These are phyloP conservation scores for Yamadazyma philogaea DNA, from an alignment of 805 yeast species.

Conservation along the genomic window DNA sequence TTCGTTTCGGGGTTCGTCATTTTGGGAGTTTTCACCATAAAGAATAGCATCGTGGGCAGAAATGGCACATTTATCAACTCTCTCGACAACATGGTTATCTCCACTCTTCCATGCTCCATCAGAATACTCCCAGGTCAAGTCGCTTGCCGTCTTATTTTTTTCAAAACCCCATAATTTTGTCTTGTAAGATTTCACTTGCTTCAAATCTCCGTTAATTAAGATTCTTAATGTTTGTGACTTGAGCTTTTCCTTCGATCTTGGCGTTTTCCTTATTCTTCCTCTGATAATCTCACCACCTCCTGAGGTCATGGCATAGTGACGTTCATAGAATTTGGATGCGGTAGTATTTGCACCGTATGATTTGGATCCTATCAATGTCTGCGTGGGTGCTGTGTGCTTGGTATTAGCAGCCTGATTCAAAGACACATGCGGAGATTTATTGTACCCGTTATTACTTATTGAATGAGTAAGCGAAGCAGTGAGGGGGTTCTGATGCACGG, in stretches of 20 bases:
- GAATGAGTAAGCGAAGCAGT: slow-evolving; percentile 17
- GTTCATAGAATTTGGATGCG: slow-evolving; percentile 20
- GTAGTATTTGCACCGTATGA: slow-evolving; percentile 39
- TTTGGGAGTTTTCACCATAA: slow-evolving; percentile 21
- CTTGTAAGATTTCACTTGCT: slow-evolving; percentile 59
- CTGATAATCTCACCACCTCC: slow-evolving; percentile 41
- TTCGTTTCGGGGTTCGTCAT: slow-evolving; percentile 13
- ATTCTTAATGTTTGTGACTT: slow-evolving; percentile 64
- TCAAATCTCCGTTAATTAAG: slow-evolving; percentile 53
- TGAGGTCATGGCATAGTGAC: slow-evolving; percentile 26
- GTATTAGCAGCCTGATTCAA: slow-evolving; percentile 31
- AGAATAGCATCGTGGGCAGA: slow-evolving; percentile 21
- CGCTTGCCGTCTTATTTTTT: slow-evolving; percentile 58
- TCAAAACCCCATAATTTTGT: slow-evolving; percentile 90
- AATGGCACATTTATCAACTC: slow-evolving; percentile 32
- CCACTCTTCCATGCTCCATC: slow-evolving; percentile 80
- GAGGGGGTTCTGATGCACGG: slow-evolving; percentile 20
- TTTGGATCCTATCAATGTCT: slow-evolving; percentile 25
- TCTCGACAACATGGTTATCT: slow-evolving; percentile 73
- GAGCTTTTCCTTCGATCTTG: slow-evolving; percentile 46
- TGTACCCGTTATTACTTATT: slow-evolving; percentile 22
- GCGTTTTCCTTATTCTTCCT: slow-evolving; percentile 62
- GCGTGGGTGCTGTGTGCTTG: slow-evolving; percentile 31
- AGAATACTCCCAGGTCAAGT: slow-evolving; percentile 58
- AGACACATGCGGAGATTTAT: slow-evolving; percentile 33